phyloP scores from a whole-genome alignment of 257 asterid genomes.

The Galeopsis tetrahit region DNA sequence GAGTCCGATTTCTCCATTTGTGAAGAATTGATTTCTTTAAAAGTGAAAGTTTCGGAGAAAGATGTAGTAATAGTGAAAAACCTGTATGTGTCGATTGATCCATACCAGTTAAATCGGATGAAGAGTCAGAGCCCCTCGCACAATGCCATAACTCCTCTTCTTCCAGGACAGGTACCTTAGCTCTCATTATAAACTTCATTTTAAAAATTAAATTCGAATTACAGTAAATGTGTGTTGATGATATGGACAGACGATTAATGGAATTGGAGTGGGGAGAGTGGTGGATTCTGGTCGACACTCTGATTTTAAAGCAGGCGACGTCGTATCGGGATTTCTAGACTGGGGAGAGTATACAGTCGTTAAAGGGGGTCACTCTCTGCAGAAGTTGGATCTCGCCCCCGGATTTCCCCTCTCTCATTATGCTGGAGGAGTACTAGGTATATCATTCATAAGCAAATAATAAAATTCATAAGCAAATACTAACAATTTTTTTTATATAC shows the following conservation, averaged over 20 bases:
- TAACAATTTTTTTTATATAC: too few relatives aligned
- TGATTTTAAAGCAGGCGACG: constrained; percentile 42
- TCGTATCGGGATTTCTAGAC: constrained; percentile 46
- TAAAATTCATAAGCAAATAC: too few relatives aligned
- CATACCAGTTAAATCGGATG: constrained; percentile 54
- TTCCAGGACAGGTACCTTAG: constrained; percentile 37
- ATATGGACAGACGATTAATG: constrained; percentile 38
- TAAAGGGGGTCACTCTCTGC: constrained; percentile 40
- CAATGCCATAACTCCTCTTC: constrained; percentile 14
- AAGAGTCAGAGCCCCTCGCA: constrained; percentile 41
- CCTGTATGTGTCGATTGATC: constrained; percentile 48
- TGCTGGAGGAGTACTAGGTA: constrained; percentile 40
- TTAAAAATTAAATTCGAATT: too few relatives aligned
- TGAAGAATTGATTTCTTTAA: constrained; percentile 19
- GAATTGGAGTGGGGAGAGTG: constrained; percentile 54
- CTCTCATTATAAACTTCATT: too few relatives aligned
- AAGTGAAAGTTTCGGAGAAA: constrained; percentile 16
- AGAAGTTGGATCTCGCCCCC: constrained; percentile 41
- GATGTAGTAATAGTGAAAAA: constrained; percentile 44
- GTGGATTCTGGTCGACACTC: constrained; percentile 42
- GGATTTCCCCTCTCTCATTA: constrained; percentile 55
- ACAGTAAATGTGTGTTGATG: background rate
- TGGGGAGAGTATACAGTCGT: constrained; percentile 55
- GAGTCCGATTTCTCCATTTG: constrained; percentile 11
- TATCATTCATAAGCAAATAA: background rate